Evolutionary conservation across 2,329 filamentous ascomycete species (phyloP).

Genomic region (Intubia oerlemansii): DNA sequence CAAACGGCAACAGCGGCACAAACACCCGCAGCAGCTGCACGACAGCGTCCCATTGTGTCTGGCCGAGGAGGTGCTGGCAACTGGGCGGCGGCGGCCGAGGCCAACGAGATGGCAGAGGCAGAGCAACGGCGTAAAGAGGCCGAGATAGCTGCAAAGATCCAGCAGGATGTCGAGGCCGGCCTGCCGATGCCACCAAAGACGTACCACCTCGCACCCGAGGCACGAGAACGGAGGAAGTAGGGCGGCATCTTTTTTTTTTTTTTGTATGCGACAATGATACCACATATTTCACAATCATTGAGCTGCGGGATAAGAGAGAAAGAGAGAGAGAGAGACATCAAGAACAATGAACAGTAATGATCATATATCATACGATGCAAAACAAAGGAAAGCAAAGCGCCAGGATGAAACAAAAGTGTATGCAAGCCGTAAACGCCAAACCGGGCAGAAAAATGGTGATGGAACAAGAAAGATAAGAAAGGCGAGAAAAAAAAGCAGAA

Average conservation of each 20-base stretch:
- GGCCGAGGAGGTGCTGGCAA: constrained; percentile 39
- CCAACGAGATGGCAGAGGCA: constrained; percentile 11
- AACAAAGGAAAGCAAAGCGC: neutral
- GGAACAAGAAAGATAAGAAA: neutral
- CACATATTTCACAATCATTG: too few species aligned
- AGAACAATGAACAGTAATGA: neutral
- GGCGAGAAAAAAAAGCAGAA: too few species aligned
- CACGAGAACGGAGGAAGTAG: constrained; percentile 4
- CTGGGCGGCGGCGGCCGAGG: constrained; percentile 15
- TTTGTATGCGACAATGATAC: too few species aligned
- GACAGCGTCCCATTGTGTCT: constrained; percentile 10
- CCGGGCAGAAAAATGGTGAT: neutral
- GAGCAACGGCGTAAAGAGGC: constrained; percentile 13
- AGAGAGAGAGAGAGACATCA: neutral
- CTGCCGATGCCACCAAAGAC: constrained; percentile 24
- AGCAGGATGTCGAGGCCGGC: constrained; percentile 24
- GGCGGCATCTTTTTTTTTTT: neutral
- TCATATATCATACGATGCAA: constrained; percentile 1
- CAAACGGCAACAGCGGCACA: neutral
- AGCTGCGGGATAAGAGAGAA: neutral
- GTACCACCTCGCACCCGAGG: constrained; percentile 12
- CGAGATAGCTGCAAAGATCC: constrained; percentile 20
- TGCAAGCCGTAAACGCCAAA: neutral
- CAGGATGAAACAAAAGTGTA: too few species aligned
- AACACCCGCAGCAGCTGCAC: constrained; percentile 2